phyloP scores from a whole-genome alignment of 352 stramenopile species.

The Phytophthora capsici region DNA sequence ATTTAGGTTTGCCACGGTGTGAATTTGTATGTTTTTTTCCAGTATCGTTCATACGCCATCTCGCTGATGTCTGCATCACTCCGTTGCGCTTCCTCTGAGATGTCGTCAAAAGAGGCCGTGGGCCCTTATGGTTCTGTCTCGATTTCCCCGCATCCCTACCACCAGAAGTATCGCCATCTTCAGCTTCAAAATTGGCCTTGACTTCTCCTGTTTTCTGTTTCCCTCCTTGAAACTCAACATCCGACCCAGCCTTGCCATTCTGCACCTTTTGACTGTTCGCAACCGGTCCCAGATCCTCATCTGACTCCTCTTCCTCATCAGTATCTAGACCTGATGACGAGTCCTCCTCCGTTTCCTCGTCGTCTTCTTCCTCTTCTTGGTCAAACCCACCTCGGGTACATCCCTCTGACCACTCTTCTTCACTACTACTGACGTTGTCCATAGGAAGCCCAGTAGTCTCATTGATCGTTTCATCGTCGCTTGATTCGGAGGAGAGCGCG shows the following conservation, averaged over 20 bases:
- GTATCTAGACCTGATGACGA: conserved; percentile 14
- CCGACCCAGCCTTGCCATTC: conserved; percentile 6
- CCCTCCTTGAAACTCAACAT: conserved; percentile 3
- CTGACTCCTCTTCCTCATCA: conserved; percentile 12
- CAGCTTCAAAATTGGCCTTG: conserved; percentile 9
- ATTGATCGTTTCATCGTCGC: conserved; percentile 13
- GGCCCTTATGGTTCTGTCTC: neutral
- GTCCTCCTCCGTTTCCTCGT: conserved; percentile 24
- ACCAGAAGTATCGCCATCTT: conserved; percentile 1
- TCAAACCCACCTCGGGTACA: conserved; percentile 22
- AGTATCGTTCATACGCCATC: neutral
- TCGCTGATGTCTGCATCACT: conserved; percentile 16
- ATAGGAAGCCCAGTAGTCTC: neutral
- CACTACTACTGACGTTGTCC: conserved; percentile 19
- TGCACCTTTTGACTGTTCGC: conserved; percentile 1
- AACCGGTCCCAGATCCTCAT: conserved; percentile 13
- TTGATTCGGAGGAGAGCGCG: conserved; percentile 32
- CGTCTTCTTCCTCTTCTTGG: conserved; percentile 31
- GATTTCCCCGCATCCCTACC: neutral
- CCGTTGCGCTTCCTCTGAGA: conserved; percentile 18
- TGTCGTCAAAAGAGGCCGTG: conserved; percentile 37
- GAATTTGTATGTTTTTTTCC: no score
- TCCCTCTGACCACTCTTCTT: conserved; percentile 27
- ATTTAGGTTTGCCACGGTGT: neutral
- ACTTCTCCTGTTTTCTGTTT: conserved; percentile 10